A percentile compares a stretch with the other conserved stretches of the same genome.
phyloP scores from a whole-genome alignment of 1,284 basidiomycete genomes.

The Meira nashicola region DNA sequence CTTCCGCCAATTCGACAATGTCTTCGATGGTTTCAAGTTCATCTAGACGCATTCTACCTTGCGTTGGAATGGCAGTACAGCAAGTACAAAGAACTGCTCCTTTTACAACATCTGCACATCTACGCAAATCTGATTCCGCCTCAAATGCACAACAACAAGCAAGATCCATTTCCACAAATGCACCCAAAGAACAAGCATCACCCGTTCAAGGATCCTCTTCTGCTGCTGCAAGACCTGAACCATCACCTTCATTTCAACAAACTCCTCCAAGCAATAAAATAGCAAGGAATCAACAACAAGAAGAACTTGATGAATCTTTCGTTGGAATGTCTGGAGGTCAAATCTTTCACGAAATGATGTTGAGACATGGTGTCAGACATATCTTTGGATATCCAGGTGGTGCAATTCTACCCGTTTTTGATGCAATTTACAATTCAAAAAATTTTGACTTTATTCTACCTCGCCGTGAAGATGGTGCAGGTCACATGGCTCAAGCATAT shows the following conservation, averaged over 20 bases:
- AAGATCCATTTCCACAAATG: conserved; percentile 34
- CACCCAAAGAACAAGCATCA: conserved; percentile 30
- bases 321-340: conserved; percentile 91
- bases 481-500: conserved; percentile 98
- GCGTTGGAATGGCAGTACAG: no score
- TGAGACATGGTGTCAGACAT: conserved; percentile 89
- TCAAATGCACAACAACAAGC: conserved; percentile 8
- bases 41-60: no score
- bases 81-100: not conserved
- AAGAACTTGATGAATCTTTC: conserved; percentile 59
- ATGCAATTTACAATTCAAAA: conserved; percentile 93
- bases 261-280: conserved; percentile 20
- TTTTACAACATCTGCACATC: not conserved
- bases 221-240: conserved; percentile 32
- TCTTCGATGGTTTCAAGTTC: no score
- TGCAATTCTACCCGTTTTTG: conserved; percentile 95
- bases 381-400: conserved; percentile 97
- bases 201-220: conserved; percentile 19
- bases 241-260: conserved; percentile 48
- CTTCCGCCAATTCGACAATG: no score
- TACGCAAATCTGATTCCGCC: not conserved
- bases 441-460: conserved; percentile 95
- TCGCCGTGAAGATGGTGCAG: conserved; percentile 93
- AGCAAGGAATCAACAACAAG: not conserved
- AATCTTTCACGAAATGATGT: conserved; percentile 99